Conservation (phyloP, 2,329 filamentous ascomycete species). For the Clathrospora elynae region DNA sequence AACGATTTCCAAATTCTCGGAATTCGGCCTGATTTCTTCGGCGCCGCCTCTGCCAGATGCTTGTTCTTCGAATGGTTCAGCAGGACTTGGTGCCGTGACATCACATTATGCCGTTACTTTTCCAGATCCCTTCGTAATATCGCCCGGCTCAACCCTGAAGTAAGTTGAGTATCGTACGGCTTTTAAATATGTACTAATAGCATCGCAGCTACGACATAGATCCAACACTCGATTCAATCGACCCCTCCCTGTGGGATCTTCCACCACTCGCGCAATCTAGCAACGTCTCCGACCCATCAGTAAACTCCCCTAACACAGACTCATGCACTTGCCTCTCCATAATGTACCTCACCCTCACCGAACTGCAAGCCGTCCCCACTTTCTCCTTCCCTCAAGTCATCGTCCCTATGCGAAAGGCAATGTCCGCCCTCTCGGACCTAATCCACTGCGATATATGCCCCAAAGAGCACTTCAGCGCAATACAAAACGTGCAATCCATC, state of each 20-base stretch:
- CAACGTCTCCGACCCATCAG: slow-evolving; percentile 3
- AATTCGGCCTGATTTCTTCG: slow-evolving; percentile 23
- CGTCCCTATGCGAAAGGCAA: slow-evolving; percentile 50
- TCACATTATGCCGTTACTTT: slow-evolving; percentile 14
- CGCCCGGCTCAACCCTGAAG: slow-evolving; percentile 15
- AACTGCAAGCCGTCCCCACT: slow-evolving; percentile 47
- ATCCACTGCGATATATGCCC: slow-evolving; percentile 53
- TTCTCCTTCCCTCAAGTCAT: slow-evolving; percentile 53
- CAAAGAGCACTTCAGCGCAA: slow-evolving; percentile 47
- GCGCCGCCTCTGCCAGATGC: slow-evolving; percentile 13
- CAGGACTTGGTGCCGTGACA: slow-evolving; percentile 8
- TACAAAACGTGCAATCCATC: slow-evolving; percentile 54
- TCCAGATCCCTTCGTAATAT: slow-evolving; percentile 6
- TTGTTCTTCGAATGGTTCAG: slow-evolving; percentile 3
- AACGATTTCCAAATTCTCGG: slow-evolving; percentile 8
- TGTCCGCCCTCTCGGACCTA: slow-evolving; percentile 47
- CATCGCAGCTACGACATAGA: slow-evolving; percentile 18
- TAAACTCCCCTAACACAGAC: slow-evolving; percentile 13
- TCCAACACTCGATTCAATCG: slow-evolving; percentile 32
- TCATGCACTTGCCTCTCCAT: slow-evolving; percentile 53
- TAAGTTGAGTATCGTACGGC: slow-evolving; percentile 9
- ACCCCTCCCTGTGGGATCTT: slow-evolving; percentile 37
- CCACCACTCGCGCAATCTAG: slow-evolving; percentile 1
- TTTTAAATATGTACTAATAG: background rate
- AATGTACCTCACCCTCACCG: slow-evolving; percentile 53